Conservation (phyloP, 129 eudicot species). For the Flaveria bidentis region DNA sequence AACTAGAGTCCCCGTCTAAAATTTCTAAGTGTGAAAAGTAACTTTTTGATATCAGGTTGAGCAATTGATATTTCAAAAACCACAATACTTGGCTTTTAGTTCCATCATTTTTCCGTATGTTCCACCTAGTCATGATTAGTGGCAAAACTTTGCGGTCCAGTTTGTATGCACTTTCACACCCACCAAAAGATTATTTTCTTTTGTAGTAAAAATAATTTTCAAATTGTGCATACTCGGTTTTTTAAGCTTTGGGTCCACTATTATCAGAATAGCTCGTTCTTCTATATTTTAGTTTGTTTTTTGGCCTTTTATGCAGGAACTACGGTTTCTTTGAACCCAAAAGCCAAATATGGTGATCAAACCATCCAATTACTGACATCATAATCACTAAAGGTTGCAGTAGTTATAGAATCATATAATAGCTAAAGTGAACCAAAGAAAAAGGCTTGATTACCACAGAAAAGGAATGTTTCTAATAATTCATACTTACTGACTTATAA, state of each 20-base stretch:
- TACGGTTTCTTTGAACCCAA: slow-evolving; percentile 1
- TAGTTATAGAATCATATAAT: slow-evolving; percentile 4
- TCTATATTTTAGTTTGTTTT: background rate
- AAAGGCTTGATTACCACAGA: background rate
- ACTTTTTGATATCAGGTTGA: background rate
- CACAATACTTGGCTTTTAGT: too few relatives aligned
- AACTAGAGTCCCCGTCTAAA: slow-evolving; percentile 3
- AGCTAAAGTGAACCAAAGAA: background rate
- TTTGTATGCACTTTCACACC: background rate
- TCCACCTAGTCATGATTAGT: slow-evolving; percentile 5
- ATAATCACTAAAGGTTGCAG: background rate
- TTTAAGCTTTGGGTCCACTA: background rate
- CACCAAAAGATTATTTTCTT: background rate
- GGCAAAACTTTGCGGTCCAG: background rate
- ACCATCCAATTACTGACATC: background rate
- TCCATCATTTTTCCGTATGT: background rate
- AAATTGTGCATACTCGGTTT: background rate
- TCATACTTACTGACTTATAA: background rate
- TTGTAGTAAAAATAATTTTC: background rate
- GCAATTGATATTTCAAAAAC: slow-evolving; percentile 9
- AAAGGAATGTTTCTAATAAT: background rate
- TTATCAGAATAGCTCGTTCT: slow-evolving; percentile 13
- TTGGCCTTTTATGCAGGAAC: background rate
- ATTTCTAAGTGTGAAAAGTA: background rate
- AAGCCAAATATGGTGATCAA: slow-evolving; percentile 1